phyloP scores from a whole-genome alignment of 495 filamentous ascomycete species.

The Aspergillus bertholletiae region DNA sequence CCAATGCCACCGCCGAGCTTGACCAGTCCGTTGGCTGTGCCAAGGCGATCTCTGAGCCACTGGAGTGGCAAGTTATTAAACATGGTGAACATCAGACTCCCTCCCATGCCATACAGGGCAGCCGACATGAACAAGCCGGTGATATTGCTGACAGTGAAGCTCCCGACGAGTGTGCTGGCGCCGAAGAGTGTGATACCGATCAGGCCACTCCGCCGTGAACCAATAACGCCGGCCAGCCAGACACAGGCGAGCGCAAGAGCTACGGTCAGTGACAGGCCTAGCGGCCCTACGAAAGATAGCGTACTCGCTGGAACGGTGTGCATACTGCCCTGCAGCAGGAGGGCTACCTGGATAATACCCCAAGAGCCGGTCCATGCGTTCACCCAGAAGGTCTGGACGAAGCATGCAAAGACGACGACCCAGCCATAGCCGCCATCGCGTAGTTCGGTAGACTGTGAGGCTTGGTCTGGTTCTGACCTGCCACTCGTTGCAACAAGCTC shows the following conservation, averaged over 20 bases:
- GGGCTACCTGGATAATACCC: background rate
- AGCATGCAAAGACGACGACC: background rate
- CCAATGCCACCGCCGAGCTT: background rate
- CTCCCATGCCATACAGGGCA: background rate
- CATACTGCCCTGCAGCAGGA: background rate
- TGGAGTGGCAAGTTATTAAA: background rate
- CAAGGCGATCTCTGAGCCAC: background rate
- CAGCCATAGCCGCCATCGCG: background rate
- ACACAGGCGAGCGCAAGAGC: background rate
- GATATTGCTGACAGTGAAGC: background rate
- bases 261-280: background rate
- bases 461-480: background rate
- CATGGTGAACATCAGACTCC: background rate
- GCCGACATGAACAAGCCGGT: background rate
- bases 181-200: background rate
- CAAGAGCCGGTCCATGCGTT: background rate
- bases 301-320: background rate
- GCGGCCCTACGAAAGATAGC: background rate
- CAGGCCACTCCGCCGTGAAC: background rate
- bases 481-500: background rate
- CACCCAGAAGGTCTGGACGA: background rate
- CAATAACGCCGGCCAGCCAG: background rate
- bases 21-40: background rate
- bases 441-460: background rate
- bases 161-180: background rate